These are phyloP conservation scores for Ophiosphaerella korrae DNA, from an alignment of 2,329 filamentous ascomycete genomes.

Conservation along the genomic window DNA sequence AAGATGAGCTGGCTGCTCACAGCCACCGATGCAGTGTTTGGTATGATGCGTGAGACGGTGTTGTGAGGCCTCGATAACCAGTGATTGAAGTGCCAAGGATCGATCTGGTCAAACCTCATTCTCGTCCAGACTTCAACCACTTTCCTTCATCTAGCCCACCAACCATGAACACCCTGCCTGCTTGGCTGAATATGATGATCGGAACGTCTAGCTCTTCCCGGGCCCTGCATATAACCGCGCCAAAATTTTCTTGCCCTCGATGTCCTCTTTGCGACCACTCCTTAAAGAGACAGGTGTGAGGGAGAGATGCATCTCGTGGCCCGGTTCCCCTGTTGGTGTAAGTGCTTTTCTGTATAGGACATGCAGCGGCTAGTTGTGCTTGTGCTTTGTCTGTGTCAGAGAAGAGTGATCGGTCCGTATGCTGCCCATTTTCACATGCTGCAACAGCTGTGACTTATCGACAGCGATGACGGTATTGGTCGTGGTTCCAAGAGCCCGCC, in stretches of 20 bases:
- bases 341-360: not conserved
- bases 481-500: too few species aligned
- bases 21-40: not conserved
- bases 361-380: not conserved
- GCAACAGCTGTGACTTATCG: not conserved
- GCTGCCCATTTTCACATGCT: not conserved
- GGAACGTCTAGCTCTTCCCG: conserved; percentile 11
- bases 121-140: conserved; percentile 5
- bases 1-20: not conserved
- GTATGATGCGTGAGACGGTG: not conserved
- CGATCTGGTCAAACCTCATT: conserved; percentile 6
- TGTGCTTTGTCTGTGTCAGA: not conserved
- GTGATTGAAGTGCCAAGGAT: conserved; percentile 3
- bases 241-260: conserved; percentile 10
- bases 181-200: conserved; percentile 7
- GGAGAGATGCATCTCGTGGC: not conserved
- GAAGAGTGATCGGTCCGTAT: not conserved
- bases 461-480: too few species aligned
- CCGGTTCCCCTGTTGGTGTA: not conserved
- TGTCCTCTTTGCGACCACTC: conserved; percentile 9
- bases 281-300: conserved; percentile 8
- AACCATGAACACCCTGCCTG: conserved; percentile 9
- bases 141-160: conserved; percentile 6
- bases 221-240: not conserved
- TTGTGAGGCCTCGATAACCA: not conserved